These are phyloP conservation scores for Capronia coronata DNA, from an alignment of 2,329 filamentous ascomycete species.

Conservation along the genomic window DNA sequence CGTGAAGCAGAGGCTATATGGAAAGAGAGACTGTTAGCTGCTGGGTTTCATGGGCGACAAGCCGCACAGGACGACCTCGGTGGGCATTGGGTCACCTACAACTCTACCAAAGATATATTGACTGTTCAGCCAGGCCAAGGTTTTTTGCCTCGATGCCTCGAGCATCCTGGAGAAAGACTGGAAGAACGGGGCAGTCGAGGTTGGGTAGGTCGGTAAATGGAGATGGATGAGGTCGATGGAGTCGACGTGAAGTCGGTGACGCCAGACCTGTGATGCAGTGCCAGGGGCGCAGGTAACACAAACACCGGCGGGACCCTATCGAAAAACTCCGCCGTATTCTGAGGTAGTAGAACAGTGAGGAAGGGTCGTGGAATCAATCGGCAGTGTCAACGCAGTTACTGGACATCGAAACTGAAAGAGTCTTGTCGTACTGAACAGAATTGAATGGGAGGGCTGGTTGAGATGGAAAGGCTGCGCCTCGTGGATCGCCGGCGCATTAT, in stretches of 20 bases:
- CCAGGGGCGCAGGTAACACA: constrained; percentile 8
- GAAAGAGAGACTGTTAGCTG: constrained; percentile 5
- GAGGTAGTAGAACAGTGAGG: background rate
- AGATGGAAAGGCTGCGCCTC: background rate
- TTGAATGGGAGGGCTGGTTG: background rate
- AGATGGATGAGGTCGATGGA: constrained; percentile 4
- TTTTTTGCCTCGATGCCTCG: constrained; percentile 36
- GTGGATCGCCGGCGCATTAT: background rate
- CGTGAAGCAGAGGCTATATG: constrained; percentile 76
- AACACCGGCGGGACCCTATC: background rate
- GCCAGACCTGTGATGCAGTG: constrained; percentile 10
- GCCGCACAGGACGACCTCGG: no score
- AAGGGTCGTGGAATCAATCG: background rate
- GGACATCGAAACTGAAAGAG: background rate
- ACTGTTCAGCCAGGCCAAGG: constrained; percentile 42
- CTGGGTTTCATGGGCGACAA: background rate
- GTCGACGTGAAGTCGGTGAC: constrained; percentile 13
- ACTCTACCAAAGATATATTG: constrained; percentile 39
- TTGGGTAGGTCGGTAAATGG: no score
- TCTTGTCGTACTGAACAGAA: background rate
- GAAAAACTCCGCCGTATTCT: background rate
- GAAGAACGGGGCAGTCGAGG: constrained; percentile 24
- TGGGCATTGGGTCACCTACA: constrained; percentile 25
- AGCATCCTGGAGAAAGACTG: constrained; percentile 35
- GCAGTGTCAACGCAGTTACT: background rate